phyloP scores from a whole-genome alignment of 495 filamentous ascomycete species.

The Tetracladium setigerum region DNA sequence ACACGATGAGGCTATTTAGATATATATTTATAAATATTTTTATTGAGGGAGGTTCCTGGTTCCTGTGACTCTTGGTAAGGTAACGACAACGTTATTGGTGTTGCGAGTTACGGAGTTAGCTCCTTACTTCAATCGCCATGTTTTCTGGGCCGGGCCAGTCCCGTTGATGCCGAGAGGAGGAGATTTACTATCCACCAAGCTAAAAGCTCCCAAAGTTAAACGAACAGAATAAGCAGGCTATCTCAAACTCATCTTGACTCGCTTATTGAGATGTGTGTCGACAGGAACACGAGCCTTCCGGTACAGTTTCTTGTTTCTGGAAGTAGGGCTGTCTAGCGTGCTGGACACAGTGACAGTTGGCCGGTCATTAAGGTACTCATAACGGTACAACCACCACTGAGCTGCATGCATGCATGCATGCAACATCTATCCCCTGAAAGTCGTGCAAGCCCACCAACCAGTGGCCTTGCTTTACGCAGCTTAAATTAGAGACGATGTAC shows the following conservation, averaged over 20 bases:
- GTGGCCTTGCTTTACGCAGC: neutral
- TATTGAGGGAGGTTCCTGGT: neutral
- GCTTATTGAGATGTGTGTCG: neutral
- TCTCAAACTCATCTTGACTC: constrained; percentile 3
- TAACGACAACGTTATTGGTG: too few species aligned
- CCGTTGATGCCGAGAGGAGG: too few species aligned
- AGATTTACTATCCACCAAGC: neutral
- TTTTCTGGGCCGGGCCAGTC: too few species aligned
- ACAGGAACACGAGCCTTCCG: too few species aligned
- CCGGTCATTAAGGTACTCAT: too few species aligned
- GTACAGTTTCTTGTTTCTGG: too few species aligned
- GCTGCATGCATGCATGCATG: neutral
- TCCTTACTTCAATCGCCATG: too few species aligned
- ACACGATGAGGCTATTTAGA: neutral
- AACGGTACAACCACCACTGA: neutral
- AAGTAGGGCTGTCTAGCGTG: too few species aligned
- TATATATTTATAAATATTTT: too few species aligned
- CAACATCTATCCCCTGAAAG: neutral
- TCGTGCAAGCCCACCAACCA: constrained; percentile 1
- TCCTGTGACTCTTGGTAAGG: neutral
- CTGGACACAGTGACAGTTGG: too few species aligned
- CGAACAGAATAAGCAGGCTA: neutral
- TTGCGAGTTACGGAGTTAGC: too few species aligned
- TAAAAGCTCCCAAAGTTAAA: neutral
- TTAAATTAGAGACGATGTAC: neutral